Evolutionary conservation across 169 alveolate species (phyloP), one percentile per base, ranked within the genome.

Genomic region (Haemoproteus tartakovskyi): DNA sequence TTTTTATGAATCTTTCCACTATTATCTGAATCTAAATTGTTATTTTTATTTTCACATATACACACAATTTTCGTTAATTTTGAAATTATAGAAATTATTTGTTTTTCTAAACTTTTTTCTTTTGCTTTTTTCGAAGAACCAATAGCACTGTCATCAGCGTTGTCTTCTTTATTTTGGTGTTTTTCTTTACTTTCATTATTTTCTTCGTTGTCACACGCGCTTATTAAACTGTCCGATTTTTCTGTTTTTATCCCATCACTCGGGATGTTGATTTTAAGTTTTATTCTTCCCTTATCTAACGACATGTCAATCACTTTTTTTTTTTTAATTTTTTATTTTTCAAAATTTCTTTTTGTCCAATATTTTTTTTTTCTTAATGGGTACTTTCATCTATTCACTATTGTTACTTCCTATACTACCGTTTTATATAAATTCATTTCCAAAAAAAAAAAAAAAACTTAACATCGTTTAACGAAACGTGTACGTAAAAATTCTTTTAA

Each of bases 41-140:
- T 62, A 16, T 56, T 70, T 59, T 70, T 47, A 47, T 70, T 29
- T 36, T 70, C 84, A 29, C 84, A 70, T 18, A 70, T 70, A 47
- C 84, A 70, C 2, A 74, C 47, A 26, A 70, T 70, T 56, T 59
- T 70, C 6, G 84, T 70, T 2, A 70, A 59, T 27, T 70, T 41
- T n/a, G 84, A 54, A 22, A 70, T 70, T 11, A 70, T 54, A 5
- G 84, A 70, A 3, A 60, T 57, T 3, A 70, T 70, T 27, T 59
- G 52, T 36, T 70, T 60, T 43, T 70, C 78, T 12, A 70, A 60
- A 56, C 47, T 43, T 3, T 54, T 60, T 41, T 59, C 60, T 48
- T 48, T 70, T 36, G 16, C n/a, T 9, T 43, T 70, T 59, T 57
- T 70, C n/a, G 37, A 51, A 38, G 36, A 56, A 54, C 67, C 57